These are phyloP conservation scores for Mycocalia duriaeana DNA, from an alignment of 1,284 basidiomycete genomes.

Conservation along the genomic window DNA sequence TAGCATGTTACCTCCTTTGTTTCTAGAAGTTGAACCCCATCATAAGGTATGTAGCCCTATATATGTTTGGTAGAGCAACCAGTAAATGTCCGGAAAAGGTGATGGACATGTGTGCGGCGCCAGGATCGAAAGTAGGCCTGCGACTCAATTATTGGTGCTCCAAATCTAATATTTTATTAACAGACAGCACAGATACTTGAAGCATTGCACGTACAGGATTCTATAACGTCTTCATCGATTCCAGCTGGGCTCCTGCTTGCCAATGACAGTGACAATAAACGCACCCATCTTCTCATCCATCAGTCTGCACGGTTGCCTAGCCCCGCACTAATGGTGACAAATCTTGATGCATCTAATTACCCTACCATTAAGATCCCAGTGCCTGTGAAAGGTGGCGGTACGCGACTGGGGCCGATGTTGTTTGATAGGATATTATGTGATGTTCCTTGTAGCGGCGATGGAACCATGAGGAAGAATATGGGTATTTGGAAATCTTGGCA, in stretches of 20 bases:
- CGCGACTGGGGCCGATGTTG: conserved; percentile 44
- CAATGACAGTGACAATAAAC: conserved; percentile 90
- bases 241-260: conserved; percentile 81
- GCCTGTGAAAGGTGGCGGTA: conserved; percentile 14
- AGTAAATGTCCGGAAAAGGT: too few species aligned
- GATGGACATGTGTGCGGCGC: conserved; percentile 99
- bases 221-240: conserved; percentile 53
- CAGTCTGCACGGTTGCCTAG: conserved; percentile 94
- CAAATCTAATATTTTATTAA: conserved; percentile 15
- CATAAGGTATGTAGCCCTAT: conserved; percentile 74
- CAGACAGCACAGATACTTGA: conserved; percentile 89
- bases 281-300: conserved; percentile 96
- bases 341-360: conserved; percentile 90
- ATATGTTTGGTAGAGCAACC: too few species aligned
- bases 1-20: conserved; percentile 95
- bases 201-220: conserved; percentile 74
- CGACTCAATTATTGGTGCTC: neutral
- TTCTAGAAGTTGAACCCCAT: conserved; percentile 91
- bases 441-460: conserved; percentile 97
- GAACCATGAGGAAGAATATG: conserved; percentile 91
- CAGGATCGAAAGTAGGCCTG: conserved; percentile 80
- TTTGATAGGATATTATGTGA: conserved; percentile 96
- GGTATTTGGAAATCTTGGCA: conserved; percentile 96
- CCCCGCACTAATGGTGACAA: conserved; percentile 91
- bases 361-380: conserved; percentile 64